phyloP scores from a whole-genome alignment of 371 early-diverging fungal species.

The Umbelopsis sp. region DNA sequence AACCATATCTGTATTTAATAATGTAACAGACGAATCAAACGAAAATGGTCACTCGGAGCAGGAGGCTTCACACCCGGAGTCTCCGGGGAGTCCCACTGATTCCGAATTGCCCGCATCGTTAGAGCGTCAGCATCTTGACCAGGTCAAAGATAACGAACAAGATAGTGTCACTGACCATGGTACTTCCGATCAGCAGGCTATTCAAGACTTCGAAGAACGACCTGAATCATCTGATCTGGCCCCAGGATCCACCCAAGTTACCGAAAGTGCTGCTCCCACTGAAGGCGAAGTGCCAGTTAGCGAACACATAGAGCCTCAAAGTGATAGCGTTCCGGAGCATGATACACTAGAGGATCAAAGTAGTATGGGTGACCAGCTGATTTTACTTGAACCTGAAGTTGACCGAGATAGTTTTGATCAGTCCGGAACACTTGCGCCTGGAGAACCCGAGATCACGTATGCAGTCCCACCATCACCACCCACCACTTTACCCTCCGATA shows the following conservation, averaged over 20 bases:
- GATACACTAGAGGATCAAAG: not conserved
- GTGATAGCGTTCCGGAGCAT: too few species aligned
- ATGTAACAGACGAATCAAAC: too few species aligned
- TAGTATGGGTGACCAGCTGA: not conserved
- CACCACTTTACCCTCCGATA: not conserved
- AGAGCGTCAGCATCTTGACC: conserved; percentile 11
- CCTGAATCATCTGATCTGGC: conserved; percentile 4
- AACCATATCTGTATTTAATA: not conserved
- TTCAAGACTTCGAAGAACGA: not conserved
- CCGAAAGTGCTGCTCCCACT: not conserved
- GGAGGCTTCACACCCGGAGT: not conserved
- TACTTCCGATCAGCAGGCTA: not conserved
- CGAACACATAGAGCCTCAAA: not conserved
- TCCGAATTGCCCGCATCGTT: not conserved
- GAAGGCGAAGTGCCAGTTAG: not conserved
- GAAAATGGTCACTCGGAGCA: not conserved
- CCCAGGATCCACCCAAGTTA: not conserved
- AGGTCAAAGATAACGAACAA: not conserved
- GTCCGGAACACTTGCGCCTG: too few species aligned
- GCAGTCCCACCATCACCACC: not conserved
- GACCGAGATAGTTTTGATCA: too few species aligned
- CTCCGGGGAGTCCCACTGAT: not conserved
- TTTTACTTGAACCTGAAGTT: too few species aligned
- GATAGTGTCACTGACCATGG: conserved; percentile 1
- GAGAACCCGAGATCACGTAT: too few species aligned